Evolutionary conservation across 768 basidiomycete genomes (phyloP).

Genomic region (Panellus pusillus): DNA sequence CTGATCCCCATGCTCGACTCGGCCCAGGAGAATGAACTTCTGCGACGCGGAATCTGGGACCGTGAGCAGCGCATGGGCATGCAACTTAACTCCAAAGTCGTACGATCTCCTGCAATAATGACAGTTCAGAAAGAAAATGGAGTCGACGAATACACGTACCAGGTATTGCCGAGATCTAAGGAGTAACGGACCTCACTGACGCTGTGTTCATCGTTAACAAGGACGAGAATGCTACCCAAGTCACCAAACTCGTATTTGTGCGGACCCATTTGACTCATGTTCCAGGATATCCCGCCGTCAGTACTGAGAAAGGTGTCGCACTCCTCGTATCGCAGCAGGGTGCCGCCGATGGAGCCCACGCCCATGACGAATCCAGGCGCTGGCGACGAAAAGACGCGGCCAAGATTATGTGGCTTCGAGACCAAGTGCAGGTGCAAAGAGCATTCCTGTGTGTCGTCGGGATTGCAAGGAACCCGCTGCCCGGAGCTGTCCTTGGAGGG

Average conservation of each 20-base stretch:
- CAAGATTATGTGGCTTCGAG: constrained; percentile 89
- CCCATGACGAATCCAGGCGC: constrained; percentile 95
- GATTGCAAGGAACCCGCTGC: constrained; percentile 60
- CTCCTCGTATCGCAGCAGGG: constrained; percentile 70
- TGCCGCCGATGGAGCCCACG: constrained; percentile 79
- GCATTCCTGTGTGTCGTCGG: constrained; percentile 57
- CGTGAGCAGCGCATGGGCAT: constrained; percentile 75
- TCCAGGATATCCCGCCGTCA: constrained; percentile 87
- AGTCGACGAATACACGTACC: constrained; percentile 50
- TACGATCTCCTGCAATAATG: constrained; percentile 61
- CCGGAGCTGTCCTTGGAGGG: constrained; percentile 59
- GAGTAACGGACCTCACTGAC: constrained; percentile 77
- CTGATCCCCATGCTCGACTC: constrained; percentile 61
- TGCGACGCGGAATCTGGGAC: constrained; percentile 93
- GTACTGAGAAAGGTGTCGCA: constrained; percentile 92
- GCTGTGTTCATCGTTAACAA: constrained; percentile 79
- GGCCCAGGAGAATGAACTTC: constrained; percentile 88
- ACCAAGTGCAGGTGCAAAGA: constrained; percentile 91
- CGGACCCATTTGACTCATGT: constrained; percentile 69
- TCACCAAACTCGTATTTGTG: constrained; percentile 97
- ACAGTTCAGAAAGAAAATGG: not conserved
- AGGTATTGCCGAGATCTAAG: constrained; percentile 76
- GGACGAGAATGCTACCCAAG: constrained; percentile 73
- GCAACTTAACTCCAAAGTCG: constrained; percentile 67
- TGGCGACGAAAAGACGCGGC: constrained; percentile 88